Conservation (phyloP, 202 grass and related monocot species). For the Elaeis oleifera region DNA sequence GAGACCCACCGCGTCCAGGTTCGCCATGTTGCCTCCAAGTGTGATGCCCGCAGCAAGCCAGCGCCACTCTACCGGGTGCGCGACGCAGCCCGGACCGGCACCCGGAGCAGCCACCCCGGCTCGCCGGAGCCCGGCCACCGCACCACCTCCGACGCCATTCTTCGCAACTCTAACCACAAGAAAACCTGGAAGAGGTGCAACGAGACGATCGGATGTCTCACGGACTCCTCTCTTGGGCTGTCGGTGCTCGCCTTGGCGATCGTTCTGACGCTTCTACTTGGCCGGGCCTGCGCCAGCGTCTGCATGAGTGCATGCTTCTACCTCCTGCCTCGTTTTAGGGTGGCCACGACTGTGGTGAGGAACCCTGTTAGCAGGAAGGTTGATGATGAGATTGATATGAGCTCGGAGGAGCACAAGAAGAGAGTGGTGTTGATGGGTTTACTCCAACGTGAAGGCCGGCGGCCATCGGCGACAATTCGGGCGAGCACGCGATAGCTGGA, state of each 20-base stretch:
- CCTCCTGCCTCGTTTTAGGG: conserved; percentile 12
- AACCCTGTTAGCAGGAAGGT: neutral
- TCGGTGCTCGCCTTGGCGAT: conserved; percentile 18
- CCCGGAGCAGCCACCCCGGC: conserved; percentile 2
- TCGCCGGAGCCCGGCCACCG: conserved; percentile 1
- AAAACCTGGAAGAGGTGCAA: too few relatives aligned
- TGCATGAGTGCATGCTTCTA: conserved; percentile 24
- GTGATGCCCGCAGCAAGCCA: conserved; percentile 4
- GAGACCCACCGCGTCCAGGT: neutral
- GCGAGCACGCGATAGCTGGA: too few relatives aligned
- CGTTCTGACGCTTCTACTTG: conserved; percentile 18
- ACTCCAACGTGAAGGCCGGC: neutral
- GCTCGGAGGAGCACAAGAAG: neutral
- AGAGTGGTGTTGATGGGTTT: neutral
- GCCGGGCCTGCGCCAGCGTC: conserved; percentile 6
- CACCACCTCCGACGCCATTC: too few relatives aligned
- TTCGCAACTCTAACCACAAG: too few relatives aligned
- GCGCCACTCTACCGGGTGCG: conserved; percentile 6
- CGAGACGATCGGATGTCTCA: neutral
- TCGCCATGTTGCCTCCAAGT: conserved; percentile 15
- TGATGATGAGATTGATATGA: neutral
- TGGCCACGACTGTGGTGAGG: neutral
- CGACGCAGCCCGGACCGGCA: conserved; percentile 12
- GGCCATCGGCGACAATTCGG: neutral
- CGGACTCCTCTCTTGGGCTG: conserved; percentile 3